These are phyloP conservation scores for Yamadazyma diospyri DNA, from an alignment of 1,139 yeast species.

Conservation along the genomic window DNA sequence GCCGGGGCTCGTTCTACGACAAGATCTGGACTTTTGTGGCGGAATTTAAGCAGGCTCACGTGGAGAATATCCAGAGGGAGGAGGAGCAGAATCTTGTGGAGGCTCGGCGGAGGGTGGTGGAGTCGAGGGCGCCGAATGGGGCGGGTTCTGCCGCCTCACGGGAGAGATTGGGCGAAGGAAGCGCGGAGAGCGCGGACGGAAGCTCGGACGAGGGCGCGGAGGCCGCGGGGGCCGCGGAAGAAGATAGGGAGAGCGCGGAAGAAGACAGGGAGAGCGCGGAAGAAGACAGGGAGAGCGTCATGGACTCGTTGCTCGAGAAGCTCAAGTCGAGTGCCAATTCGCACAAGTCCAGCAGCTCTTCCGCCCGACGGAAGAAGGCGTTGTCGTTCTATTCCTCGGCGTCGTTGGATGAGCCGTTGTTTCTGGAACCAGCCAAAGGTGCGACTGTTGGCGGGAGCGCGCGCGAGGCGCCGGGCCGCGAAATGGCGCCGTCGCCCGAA, in stretches of 20 bases:
- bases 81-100: constrained; percentile 44
- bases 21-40: constrained; percentile 36
- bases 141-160: not conserved
- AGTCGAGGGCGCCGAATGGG: constrained; percentile 19
- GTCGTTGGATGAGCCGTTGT: constrained; percentile 21
- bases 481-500: constrained; percentile 14
- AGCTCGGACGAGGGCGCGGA: constrained; percentile 6
- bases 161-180: constrained; percentile 3
- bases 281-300: constrained; percentile 19
- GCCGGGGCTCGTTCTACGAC: constrained; percentile 35
- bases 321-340: constrained; percentile 32
- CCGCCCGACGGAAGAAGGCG: constrained; percentile 31
- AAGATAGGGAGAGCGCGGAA: constrained; percentile 5
- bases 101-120: constrained; percentile 33
- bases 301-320: constrained; percentile 37
- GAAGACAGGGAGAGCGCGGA: constrained; percentile 11
- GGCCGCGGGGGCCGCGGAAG: constrained; percentile 8
- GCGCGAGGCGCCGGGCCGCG: too few species aligned
- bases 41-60: constrained; percentile 44
- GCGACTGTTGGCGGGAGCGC: not conserved
- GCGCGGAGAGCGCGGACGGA: constrained; percentile 3
- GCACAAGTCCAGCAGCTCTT: constrained; percentile 18
- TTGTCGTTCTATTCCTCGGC: constrained; percentile 33
- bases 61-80: constrained; percentile 46
- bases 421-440: not conserved